A percentile compares a stretch with the other conserved stretches of the same genome.
These are phyloP conservation scores for Fusarium tjaetaba DNA, from an alignment of 2,329 filamentous ascomycete genomes.

Conservation along the genomic window DNA sequence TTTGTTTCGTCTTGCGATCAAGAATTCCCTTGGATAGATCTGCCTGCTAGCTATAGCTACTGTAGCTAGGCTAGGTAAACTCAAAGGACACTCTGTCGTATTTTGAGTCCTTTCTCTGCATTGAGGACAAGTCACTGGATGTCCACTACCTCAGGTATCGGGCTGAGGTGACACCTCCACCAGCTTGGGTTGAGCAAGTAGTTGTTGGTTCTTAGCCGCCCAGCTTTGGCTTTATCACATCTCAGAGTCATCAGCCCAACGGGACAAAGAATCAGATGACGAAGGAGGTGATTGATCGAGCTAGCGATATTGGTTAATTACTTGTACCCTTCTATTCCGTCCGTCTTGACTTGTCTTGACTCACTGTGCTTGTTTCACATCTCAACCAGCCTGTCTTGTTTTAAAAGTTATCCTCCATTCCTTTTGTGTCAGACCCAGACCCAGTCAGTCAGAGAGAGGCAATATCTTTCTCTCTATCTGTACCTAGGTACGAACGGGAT, in stretches of 20 bases:
- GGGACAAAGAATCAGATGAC: conserved; percentile 37
- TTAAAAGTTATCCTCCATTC: conserved; percentile 5
- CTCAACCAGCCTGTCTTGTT: conserved; percentile 29
- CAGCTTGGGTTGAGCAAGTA: conserved; percentile 32
- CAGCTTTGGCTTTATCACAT: conserved; percentile 40
- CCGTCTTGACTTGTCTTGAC: conserved; percentile 6
- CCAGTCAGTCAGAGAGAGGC: background rate
- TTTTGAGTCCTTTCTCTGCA: background rate
- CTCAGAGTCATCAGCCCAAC: conserved; percentile 30
- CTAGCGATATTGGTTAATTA: background rate
- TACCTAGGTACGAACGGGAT: background rate
- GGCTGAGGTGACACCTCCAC: conserved; percentile 21
- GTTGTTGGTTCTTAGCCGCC: conserved; percentile 38
- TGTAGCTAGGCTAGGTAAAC: background rate
- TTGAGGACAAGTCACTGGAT: background rate
- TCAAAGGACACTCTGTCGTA: background rate
- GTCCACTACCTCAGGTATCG: background rate
- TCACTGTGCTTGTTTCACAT: conserved; percentile 23
- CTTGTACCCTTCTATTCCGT: background rate
- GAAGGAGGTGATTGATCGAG: conserved; percentile 1
- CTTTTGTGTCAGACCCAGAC: background rate
- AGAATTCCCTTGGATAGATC: conserved; percentile 1
- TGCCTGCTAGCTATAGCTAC: background rate
- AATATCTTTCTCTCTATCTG: background rate
- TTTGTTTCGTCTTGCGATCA: conserved; percentile 28